Evolutionary conservation across 192 early-diverging fungal genomes (phyloP).

Genomic region (Globomyces pollinis-pini): DNA sequence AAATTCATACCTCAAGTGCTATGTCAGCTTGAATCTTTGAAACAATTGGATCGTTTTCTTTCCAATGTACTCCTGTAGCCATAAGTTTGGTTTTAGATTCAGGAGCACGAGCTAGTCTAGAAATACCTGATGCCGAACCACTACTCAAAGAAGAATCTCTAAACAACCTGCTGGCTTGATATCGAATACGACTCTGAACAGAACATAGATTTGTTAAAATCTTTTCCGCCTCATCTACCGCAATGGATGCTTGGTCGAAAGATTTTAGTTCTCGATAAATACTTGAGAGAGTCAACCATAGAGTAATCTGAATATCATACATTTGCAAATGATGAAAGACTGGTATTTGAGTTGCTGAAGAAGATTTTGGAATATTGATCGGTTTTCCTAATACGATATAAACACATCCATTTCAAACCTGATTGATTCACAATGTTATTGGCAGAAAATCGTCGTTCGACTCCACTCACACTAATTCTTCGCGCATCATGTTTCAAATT

Average conservation of each 20-base stretch:
- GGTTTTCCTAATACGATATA: neutral
- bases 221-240: conserved; percentile 37
- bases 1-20: conserved; percentile 35
- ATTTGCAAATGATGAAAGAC: conserved; percentile 26
- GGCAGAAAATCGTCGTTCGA: neutral
- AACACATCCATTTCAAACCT: too few species aligned
- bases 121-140: neutral
- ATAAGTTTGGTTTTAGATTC: neutral
- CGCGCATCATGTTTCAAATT: neutral
- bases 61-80: conserved; percentile 3
- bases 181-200: conserved; percentile 13
- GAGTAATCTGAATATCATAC: conserved; percentile 36
- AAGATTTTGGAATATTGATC: neutral
- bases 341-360: conserved; percentile 12
- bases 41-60: conserved; percentile 17
- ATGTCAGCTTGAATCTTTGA: conserved; percentile 41
- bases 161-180: conserved; percentile 15
- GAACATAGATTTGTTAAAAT: conserved; percentile 25
- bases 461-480: neutral
- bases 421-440: neutral
- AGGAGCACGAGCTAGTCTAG: neutral
- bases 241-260: conserved; percentile 29
- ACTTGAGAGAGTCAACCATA: conserved; percentile 34
- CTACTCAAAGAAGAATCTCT: neutral
- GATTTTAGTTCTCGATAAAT: conserved; percentile 28